Evolutionary conservation across 441 rosid species (phyloP), one percentile per base, ranked within the genome.

Genomic region (Gossypium schwendimanii): DNA sequence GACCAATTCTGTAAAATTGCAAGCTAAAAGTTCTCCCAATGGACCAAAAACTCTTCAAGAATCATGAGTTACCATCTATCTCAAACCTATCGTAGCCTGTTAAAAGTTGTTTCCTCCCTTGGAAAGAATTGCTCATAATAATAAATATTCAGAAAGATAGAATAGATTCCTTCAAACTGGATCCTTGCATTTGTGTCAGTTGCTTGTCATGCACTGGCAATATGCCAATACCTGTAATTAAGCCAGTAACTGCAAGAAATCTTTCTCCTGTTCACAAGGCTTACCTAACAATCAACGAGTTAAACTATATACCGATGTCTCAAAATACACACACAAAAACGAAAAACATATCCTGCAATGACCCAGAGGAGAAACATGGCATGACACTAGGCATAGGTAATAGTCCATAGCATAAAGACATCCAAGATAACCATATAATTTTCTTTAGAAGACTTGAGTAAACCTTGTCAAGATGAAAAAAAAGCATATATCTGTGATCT

Each of bases 121-220:
- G 44, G 23, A 61, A 61, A 15, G 23, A 33, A 61, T 61, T 4
- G 14, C 9, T 15, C 47, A 2, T 45, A 14, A 1, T 6, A 14
- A 23, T 7, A 23, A 45, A 45, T 65, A 23, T 45, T 23, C 55
- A 45, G 54, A 65, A 65, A 21, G 26, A 33, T 61, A 9, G 10
- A 65, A 47, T 5, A 45, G 33, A 65, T 45, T 65, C 70, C 69
- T 63, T 63, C n/a, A 63, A 20, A 63, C n/a, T 11, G 17, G 31
- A 24, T 63, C 52, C 53, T 41, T 10, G 39, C 39, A 23, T 23
- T 65, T 2, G 0, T 14, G 69, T 24, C 54, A 45, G 36, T 61
- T 64, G 70, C 20, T 45, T 45, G 12, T 45, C 28, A 64, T 44
- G 53, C 69, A 65, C n/a, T 17, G 1, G 55, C 21, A 65, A 12